Percentiles rank a stretch among this genome's conserved stretches.
phyloP scores from a whole-genome alignment of 192 early-diverging fungal species.

The Backusella australiensis region DNA sequence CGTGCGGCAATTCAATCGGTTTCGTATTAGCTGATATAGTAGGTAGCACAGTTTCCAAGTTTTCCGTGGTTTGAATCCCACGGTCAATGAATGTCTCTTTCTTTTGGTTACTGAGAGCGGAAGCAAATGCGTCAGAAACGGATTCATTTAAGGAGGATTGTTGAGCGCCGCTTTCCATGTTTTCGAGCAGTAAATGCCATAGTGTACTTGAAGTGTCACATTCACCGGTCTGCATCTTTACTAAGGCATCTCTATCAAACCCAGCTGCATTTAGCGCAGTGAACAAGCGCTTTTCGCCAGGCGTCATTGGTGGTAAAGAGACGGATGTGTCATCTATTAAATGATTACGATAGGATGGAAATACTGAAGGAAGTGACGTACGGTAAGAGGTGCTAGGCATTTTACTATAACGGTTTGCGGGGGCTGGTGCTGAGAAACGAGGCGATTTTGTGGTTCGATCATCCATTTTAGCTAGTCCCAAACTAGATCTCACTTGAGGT shows the following conservation, averaged over 20 bases:
- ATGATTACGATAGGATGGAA: conserved; percentile 28
- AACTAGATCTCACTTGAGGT: conserved; percentile 18
- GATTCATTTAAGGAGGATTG: not conserved
- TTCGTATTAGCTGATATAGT: not conserved
- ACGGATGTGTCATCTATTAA: conserved; percentile 22
- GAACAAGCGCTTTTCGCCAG: conserved; percentile 48
- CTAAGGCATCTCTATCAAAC: conserved; percentile 55
- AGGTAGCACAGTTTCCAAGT: conserved; percentile 10
- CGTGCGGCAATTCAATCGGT: conserved; percentile 8
- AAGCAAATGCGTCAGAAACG: conserved; percentile 1
- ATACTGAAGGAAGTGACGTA: conserved; percentile 32
- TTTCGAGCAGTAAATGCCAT: conserved; percentile 66
- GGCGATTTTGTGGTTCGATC: conserved; percentile 6
- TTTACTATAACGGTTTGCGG: conserved; percentile 13
- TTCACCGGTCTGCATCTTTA: conserved; percentile 51
- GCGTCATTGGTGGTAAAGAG: conserved; percentile 33
- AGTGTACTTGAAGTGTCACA: conserved; percentile 63
- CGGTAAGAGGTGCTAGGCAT: conserved; percentile 22
- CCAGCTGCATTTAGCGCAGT: conserved; percentile 48
- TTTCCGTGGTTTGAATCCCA: conserved; percentile 1
- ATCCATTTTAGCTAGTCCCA: conserved; percentile 10
- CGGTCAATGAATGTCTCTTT: not conserved
- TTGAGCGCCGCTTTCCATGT: conserved; percentile 12
- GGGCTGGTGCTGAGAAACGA: conserved; percentile 22
- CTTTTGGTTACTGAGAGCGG: not conserved